Base-by-base conservation (phyloP, 1,284 basidiomycete species). In the Irpex sp. region DNA sequence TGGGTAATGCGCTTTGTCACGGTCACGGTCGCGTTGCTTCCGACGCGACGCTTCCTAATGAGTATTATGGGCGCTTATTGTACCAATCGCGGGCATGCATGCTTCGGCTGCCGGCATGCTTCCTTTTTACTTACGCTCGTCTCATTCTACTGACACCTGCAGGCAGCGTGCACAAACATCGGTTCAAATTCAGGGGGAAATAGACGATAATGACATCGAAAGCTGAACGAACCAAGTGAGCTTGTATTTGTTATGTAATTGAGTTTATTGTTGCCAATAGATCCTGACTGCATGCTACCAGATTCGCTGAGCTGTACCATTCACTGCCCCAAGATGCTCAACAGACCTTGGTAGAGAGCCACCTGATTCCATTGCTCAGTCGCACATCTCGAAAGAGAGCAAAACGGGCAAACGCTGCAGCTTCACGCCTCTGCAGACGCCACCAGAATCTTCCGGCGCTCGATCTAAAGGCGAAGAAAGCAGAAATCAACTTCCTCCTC, bases 401-500 rank as follows among this genome's bases (percentile, higher is more conserved):
- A 13, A 68, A 64, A 46, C 68, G 66, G 58, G 62, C 67, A 13
- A 58, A 72, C 50, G 51, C 59, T 3, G 64, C 63, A 33, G 71
- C 70, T 1, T 66, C 71, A 19, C 70, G 75, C 21, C 68, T 80
- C 55, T 74, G 79, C 58, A 72, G 71, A 31, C 77, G 75, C 50
- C 78, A 79, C 65, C 68, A 72, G 1, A 69, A 65, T 19, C 76
- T 81, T 37, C 86, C 87, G 0, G 64, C 71, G 0, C 72, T 89
- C 17, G 78, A 87, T 72, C 68, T 86, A 43, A 78, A 77, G 50
- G 73, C 75, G 2, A 87, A 87, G 74, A 79, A 79, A 66, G 73
- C 73, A 35, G 85, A 89, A 71, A 74, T 89, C 63, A 74, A 77
- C 33, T 66, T 69, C 0, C 73, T 89, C 47, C 65, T 89, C 6